Conservation (phyloP, 345 rosid species). For the Citrus glauca region DNA sequence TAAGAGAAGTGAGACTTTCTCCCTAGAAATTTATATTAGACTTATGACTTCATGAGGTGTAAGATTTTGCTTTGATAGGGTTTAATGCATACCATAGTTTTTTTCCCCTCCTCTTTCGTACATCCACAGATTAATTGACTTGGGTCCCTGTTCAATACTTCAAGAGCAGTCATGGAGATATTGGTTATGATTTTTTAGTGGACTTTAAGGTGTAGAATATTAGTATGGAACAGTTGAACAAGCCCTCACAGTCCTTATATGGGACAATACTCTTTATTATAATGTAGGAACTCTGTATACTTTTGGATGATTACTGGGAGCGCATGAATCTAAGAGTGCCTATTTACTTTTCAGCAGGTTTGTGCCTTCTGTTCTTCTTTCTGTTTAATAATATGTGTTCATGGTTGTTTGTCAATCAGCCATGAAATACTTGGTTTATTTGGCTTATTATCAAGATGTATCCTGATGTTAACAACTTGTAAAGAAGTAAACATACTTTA, state of each 20-base stretch:
- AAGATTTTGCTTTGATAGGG: not conserved
- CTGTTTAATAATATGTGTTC: not conserved
- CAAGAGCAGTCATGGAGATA: not conserved
- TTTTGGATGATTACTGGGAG: constrained; percentile 97
- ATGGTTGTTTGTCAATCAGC: not conserved
- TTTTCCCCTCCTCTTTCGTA: not conserved
- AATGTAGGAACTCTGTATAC: constrained; percentile 75
- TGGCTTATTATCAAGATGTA: not conserved
- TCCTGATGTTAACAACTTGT: not conserved
- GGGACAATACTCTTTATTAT: not conserved
- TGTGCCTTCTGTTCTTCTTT: constrained; percentile 11
- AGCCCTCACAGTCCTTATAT: not conserved
- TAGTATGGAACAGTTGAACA: not conserved
- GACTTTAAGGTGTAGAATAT: not conserved
- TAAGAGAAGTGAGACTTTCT: not conserved
- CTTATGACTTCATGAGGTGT: not conserved
- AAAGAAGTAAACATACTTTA: not conserved
- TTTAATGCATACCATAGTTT: not conserved
- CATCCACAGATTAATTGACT: not conserved
- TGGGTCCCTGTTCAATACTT: not conserved
- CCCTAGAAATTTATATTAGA: not conserved
- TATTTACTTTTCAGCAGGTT: constrained; percentile 93
- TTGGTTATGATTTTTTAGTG: not conserved
- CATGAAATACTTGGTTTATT: not conserved
- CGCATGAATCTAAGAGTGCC: constrained; percentile 92